These are phyloP conservation scores for Silene conica DNA, from an alignment of 148 eudicot species.

Conservation along the genomic window DNA sequence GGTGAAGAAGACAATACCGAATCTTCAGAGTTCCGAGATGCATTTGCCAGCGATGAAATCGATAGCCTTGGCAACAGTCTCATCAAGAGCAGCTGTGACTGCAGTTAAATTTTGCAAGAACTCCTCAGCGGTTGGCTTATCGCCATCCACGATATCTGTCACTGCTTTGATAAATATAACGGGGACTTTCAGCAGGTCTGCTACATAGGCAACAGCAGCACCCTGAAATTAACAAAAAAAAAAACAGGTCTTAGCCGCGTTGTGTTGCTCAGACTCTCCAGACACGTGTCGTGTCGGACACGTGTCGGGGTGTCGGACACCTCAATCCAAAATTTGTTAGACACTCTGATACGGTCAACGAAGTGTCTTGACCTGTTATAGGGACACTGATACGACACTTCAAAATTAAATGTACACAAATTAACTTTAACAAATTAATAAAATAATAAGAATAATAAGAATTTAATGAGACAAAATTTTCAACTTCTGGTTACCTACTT, in stretches of 20 bases:
- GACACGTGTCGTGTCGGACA: too few relatives aligned
- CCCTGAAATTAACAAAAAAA: slow-evolving; percentile 48
- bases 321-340: too few relatives aligned
- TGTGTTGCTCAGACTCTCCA: too few relatives aligned
- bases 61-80: slow-evolving; percentile 51
- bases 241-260: neutral
- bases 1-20: neutral
- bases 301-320: too few relatives aligned
- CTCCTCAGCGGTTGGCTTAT: slow-evolving; percentile 85
- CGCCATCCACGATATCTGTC: slow-evolving; percentile 88
- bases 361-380: too few relatives aligned
- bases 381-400: too few relatives aligned
- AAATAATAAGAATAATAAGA: too few relatives aligned
- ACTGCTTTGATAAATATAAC: slow-evolving; percentile 85
- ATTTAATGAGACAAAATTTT: too few relatives aligned
- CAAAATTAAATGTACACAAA: too few relatives aligned
- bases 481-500: too few relatives aligned
- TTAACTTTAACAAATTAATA: too few relatives aligned
- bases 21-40: slow-evolving; percentile 57
- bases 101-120: slow-evolving; percentile 68
- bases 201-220: slow-evolving; percentile 92
- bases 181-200: slow-evolving; percentile 79
- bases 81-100: slow-evolving; percentile 69
- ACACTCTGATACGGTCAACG: too few relatives aligned
- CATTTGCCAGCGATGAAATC: slow-evolving; percentile 77